Percentiles rank a stretch among this genome's conserved stretches.
phyloP scores from a whole-genome alignment of 83 land plant genomes.

The Isoetes engelmannii region DNA sequence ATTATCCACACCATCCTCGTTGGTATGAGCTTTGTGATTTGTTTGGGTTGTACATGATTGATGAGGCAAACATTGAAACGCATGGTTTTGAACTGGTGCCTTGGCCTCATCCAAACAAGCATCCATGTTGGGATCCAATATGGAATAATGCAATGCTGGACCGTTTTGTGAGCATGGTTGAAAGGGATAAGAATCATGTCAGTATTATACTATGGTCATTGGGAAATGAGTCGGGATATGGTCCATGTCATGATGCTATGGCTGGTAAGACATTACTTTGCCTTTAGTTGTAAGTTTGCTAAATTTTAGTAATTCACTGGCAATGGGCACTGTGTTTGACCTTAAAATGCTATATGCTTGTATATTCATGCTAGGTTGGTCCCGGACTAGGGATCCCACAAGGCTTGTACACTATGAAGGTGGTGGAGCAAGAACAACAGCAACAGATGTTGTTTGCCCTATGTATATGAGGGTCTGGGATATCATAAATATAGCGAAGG shows the following conservation, averaged over 20 bases:
- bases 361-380: constrained; percentile 54
- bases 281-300: background rate
- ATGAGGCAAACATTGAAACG: constrained; percentile 98
- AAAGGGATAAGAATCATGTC: constrained; percentile 96
- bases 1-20: constrained; percentile 94
- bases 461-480: constrained; percentile 99
- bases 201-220: constrained; percentile 91
- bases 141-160: constrained; percentile 85
- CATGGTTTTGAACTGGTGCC: constrained; percentile 74
- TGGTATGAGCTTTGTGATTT: constrained; percentile 96
- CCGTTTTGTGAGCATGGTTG: constrained; percentile 90
- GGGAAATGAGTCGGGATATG: constrained; percentile 92
- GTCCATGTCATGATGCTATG: constrained; percentile 82
- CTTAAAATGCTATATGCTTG: background rate
- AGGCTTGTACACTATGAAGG: constrained; percentile 93
- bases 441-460: constrained; percentile 95
- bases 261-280: constrained; percentile 51
- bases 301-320: no score
- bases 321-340: no score
- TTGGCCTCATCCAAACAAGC: constrained; percentile 36
- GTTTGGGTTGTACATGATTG: constrained; percentile 92
- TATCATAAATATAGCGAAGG: constrained; percentile 81
- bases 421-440: constrained; percentile 84
- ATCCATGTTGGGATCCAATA: constrained; percentile 62
- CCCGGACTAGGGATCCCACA: constrained; percentile 71